Conservation (phyloP, 768 basidiomycete genomes). For the Lactarius hatsudake region DNA sequence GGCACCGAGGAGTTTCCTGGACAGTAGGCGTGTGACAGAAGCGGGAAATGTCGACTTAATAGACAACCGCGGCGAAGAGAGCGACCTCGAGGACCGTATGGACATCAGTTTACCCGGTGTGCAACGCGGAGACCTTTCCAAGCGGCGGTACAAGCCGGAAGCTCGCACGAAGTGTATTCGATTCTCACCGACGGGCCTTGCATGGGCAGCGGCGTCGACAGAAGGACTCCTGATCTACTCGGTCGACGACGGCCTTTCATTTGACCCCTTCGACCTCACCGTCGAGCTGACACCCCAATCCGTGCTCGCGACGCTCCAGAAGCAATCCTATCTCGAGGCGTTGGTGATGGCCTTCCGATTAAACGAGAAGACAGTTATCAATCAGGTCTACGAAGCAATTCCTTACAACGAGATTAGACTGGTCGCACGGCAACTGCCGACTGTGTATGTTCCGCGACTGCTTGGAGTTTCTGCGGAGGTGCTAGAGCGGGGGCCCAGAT, state of each 20-base stretch:
- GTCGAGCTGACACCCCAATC: conserved; percentile 93
- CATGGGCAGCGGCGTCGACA: conserved; percentile 96
- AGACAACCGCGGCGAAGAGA: conserved; percentile 81
- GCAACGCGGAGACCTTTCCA: conserved; percentile 79
- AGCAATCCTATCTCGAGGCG: conserved; percentile 81
- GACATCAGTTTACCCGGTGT: conserved; percentile 86
- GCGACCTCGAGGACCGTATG: conserved; percentile 87
- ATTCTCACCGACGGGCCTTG: conserved; percentile 89
- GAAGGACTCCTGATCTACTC: conserved; percentile 95
- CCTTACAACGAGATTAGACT: conserved; percentile 78
- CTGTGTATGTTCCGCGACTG: conserved; percentile 71
- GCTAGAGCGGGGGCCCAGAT: conserved; percentile 81
- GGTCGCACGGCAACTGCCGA: conserved; percentile 77
- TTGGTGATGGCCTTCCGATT: conserved; percentile 91
- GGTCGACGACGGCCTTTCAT: conserved; percentile 80
- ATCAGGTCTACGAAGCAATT: conserved; percentile 77
- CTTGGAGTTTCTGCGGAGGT: conserved; percentile 81
- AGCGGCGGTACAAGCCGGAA: conserved; percentile 82
- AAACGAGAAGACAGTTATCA: conserved; percentile 80
- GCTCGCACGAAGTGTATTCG: conserved; percentile 91
- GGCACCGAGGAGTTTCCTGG: conserved; percentile 94
- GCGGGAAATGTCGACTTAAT: conserved; percentile 85
- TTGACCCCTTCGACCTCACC: conserved; percentile 96
- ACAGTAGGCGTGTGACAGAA: conserved; percentile 83
- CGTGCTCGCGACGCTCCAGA: conserved; percentile 64